A percentile compares a stretch with the other conserved stretches of the same genome.
Conservation (phyloP, 495 filamentous ascomycete genomes). For the Neurospora sp. region DNA sequence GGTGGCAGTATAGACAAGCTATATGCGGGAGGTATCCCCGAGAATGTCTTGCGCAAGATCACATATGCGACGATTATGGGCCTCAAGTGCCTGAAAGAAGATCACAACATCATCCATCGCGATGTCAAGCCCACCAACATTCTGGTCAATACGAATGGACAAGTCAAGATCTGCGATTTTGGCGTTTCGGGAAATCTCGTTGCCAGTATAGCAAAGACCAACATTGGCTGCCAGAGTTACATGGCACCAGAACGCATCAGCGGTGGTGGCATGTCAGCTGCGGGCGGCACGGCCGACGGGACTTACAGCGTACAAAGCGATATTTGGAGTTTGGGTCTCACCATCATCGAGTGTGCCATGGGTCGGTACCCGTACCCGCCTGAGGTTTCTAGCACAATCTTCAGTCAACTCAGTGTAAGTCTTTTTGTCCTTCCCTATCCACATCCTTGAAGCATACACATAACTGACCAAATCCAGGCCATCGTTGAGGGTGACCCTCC, state of each 20-base stretch:
- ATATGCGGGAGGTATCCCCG: conserved; percentile 87
- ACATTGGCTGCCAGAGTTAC: conserved; percentile 98
- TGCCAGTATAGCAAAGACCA: conserved; percentile 95
- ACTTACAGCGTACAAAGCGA: conserved; percentile 98
- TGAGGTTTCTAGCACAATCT: conserved; percentile 97
- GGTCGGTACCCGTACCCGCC: conserved; percentile 95
- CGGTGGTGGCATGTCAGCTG: conserved; percentile 66
- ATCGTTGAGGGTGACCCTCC: conserved; percentile 96
- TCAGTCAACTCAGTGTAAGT: conserved; percentile 93
- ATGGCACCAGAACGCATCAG: conserved; percentile 97
- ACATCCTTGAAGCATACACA: background rate
- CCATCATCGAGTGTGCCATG: conserved; percentile 93
- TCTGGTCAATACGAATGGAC: conserved; percentile 76
- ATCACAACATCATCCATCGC: conserved; percentile 98
- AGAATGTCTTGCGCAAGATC: conserved; percentile 81
- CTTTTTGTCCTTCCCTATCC: background rate
- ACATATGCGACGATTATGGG: conserved; percentile 86
- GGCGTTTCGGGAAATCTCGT: conserved; percentile 95
- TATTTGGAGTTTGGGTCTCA: conserved; percentile 92
- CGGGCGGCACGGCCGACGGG: conserved; percentile 58
- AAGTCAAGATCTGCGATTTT: conserved; percentile 98
- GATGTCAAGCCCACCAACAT: conserved; percentile 99
- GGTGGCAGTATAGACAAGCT: conserved; percentile 97
- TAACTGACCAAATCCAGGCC: conserved; percentile 47
- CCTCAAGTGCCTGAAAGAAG: conserved; percentile 87